These are phyloP conservation scores for Paecilomyces niveus DNA, from an alignment of 2,329 filamentous ascomycete genomes.

Conservation along the genomic window DNA sequence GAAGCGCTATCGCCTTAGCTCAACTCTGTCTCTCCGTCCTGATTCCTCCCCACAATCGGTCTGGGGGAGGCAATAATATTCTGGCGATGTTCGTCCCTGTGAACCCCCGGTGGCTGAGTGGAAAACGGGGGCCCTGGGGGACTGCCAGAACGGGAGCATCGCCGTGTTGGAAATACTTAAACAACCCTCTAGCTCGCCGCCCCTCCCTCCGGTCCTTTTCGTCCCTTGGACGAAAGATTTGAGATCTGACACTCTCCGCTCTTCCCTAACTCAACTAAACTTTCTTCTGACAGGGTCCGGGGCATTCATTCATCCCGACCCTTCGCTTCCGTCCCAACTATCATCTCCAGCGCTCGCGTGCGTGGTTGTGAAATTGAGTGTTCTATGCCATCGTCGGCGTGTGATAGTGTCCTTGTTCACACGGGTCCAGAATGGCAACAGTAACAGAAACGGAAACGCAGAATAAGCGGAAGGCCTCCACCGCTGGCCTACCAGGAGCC, in stretches of 20 bases:
- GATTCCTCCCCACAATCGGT: conserved; percentile 3
- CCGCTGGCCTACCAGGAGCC: conserved; percentile 47
- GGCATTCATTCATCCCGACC: too few relatives aligned
- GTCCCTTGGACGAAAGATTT: conserved; percentile 2
- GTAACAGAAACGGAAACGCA: conserved; percentile 25
- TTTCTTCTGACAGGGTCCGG: conserved; percentile 5
- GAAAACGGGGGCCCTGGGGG: conserved; percentile 9
- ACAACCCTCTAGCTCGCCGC: conserved; percentile 10
- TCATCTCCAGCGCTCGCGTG: not conserved
- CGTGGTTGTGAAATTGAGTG: not conserved
- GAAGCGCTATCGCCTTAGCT: too few relatives aligned
- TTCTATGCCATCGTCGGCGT: not conserved
- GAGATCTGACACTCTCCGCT: conserved; percentile 16
- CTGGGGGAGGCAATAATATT: conserved; percentile 19
- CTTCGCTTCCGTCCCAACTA: too few relatives aligned
- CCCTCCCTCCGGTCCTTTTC: conserved; percentile 1
- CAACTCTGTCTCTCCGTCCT: too few relatives aligned
- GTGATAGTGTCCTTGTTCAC: not conserved
- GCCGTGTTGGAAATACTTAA: conserved; percentile 19
- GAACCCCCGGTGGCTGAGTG: conserved; percentile 8
- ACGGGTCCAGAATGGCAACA: conserved; percentile 8
- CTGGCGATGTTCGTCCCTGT: conserved; percentile 3
- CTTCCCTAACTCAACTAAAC: conserved; percentile 14
- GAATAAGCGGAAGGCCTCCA: conserved; percentile 51
- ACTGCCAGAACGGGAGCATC: not conserved